Base-by-base conservation (phyloP, 495 filamentous ascomycete genomes). In the Trichoderma orchidacearum region DNA sequence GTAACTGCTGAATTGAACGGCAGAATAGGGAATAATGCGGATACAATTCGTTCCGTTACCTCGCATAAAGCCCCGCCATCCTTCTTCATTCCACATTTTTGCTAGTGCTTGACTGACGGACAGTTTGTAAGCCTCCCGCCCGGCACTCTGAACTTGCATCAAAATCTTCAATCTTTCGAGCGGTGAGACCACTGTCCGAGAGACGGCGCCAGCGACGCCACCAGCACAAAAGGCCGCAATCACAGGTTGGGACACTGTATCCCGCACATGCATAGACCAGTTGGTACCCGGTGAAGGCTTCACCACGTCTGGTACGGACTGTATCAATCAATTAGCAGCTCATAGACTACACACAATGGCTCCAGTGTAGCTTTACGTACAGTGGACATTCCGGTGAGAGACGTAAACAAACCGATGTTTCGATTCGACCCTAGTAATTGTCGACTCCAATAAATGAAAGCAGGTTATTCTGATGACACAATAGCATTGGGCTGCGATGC, bases 11-110 rank as follows among this genome's bases (percentile, higher is more conserved):
- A 98, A 98, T 68, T 98, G 93, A 23, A 98, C 93, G 1, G 93
- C 93, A 36, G 90, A 96, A 69, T 98, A 98, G 12, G 93, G 93
- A 36, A 98, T 88, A 55, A 98, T 98, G 52, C 93, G 87, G 63
- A 97, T 90, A 72, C 93, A 98, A 70, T 98, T 98, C 45, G 90
- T 95, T 55, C 93, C 93, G 66, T 98, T 98, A 29, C 93, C 93
- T 60, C 90, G 80, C 90, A 98, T 90, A 62, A 96, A 92, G 3
- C 93, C 93, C 66, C 81, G 82, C 88, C 89, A 96, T 21, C 93
- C 93, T 72, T 98, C 93, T 66, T 98, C 93, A 62, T 76, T 84
- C 79, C 90, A 93, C 84, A 98, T 98, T 72, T 97, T 97, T 54
- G 68, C 77, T 56, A 98, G 77, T 17, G 87, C 94, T 68, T 94